Conservation (phyloP, 1,284 basidiomycete genomes). For the Psilocybe mexicana region DNA sequence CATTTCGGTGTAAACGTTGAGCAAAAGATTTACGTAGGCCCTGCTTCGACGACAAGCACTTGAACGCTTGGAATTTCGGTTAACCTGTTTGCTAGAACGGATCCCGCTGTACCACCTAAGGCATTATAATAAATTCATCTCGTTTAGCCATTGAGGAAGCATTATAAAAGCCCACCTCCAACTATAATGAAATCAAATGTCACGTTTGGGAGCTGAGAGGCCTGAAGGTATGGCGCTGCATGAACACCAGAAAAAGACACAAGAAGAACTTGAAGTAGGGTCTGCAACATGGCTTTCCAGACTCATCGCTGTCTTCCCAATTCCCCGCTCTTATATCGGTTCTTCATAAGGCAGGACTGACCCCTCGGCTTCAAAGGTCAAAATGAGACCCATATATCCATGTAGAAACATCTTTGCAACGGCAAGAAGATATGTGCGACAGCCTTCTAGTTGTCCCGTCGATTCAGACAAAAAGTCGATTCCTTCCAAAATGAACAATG, state of each 20-base stretch:
- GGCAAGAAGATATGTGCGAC: too few species aligned
- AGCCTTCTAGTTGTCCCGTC: too few species aligned
- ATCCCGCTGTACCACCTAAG: background rate
- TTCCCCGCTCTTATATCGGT: too few species aligned
- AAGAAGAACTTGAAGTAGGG: background rate
- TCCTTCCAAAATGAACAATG: too few species aligned
- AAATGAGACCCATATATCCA: too few species aligned
- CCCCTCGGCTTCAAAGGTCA: too few species aligned
- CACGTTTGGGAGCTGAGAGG: background rate
- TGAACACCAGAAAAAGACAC: background rate
- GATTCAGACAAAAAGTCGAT: too few species aligned
- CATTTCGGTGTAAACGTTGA: too few species aligned
- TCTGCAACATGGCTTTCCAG: background rate
- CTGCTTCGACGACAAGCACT: slow-evolving; percentile 3
- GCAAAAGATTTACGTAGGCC: background rate
- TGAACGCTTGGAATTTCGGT: background rate
- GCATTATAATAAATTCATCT: background rate
- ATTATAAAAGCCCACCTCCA: background rate
- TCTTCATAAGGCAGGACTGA: too few species aligned
- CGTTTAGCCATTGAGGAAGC: background rate
- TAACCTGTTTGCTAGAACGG: background rate
- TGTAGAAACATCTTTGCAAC: too few species aligned
- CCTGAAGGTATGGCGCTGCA: background rate
- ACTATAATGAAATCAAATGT: slow-evolving; percentile 3
- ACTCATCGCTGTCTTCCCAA: background rate